phyloP scores from a whole-genome alignment of 306 rosid species.

The Rosa lucieae region DNA sequence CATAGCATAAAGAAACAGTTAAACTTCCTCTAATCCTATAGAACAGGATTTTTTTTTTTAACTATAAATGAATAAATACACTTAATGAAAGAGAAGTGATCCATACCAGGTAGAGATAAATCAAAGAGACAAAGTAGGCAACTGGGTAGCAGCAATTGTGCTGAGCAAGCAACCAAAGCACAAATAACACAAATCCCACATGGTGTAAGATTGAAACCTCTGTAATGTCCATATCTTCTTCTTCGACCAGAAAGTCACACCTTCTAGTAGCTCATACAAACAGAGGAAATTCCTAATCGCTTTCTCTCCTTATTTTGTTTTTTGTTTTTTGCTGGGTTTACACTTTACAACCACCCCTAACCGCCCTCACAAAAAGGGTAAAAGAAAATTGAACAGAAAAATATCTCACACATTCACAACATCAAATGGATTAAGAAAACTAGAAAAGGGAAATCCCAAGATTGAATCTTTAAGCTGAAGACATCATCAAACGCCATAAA shows the following conservation, averaged over 20 bases:
- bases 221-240: constrained; percentile 36
- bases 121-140: constrained; percentile 53
- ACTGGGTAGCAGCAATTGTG: constrained; percentile 47
- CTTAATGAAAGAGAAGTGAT: background rate
- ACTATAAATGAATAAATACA: background rate
- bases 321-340: background rate
- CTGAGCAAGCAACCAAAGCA: constrained; percentile 57
- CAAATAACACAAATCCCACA: constrained; percentile 53
- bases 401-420: background rate
- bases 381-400: background rate
- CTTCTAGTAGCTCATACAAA: background rate
- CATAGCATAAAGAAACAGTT: background rate
- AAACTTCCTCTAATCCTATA: background rate
- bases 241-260: constrained; percentile 4
- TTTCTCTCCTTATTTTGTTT: background rate
- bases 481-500: background rate
- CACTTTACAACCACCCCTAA: background rate
- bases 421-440: background rate
- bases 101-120: constrained; percentile 69
- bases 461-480: background rate
- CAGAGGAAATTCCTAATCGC: background rate
- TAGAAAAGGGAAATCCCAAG: constrained; percentile 4
- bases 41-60: background rate
- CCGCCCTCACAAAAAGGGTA: background rate
- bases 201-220: constrained; percentile 71